Conservation (phyloP, 768 basidiomycete genomes). For the Sporobolomyces roseus region DNA sequence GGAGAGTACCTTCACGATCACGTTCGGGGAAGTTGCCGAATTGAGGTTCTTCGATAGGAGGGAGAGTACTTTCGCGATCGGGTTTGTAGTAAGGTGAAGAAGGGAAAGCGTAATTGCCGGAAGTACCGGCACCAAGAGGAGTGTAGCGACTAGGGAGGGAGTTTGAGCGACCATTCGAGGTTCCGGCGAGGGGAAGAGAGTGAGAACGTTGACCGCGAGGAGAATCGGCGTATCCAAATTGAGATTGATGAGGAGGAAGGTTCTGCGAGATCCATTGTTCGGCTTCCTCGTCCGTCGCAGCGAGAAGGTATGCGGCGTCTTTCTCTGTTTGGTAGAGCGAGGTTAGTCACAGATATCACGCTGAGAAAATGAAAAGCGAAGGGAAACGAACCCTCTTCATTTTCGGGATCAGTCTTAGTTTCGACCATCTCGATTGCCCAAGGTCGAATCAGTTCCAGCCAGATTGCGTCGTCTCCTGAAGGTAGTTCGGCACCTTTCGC, state of each 20-base stretch:
- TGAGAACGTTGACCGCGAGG: neutral
- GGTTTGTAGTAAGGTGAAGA: neutral
- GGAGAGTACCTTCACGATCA: too few relatives aligned
- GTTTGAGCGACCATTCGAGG: neutral
- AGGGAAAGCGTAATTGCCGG: neutral
- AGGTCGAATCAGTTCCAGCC: neutral
- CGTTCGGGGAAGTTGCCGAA: too few relatives aligned
- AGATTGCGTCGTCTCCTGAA: neutral
- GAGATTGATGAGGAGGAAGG: too few relatives aligned
- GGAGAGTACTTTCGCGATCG: neutral
- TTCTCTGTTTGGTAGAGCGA: neutral
- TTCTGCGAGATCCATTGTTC: neutral
- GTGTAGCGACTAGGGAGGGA: neutral
- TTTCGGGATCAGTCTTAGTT: neutral
- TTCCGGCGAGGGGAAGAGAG: neutral
- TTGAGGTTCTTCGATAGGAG: neutral
- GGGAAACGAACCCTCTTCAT: neutral
- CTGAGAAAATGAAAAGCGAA: neutral
- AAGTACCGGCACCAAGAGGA: neutral
- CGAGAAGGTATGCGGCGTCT: neutral
- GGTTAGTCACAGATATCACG: too few relatives aligned
- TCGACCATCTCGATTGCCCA: constrained; percentile 18
- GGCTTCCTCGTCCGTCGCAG: neutral
- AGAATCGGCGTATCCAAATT: neutral
- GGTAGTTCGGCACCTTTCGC: constrained; percentile 22